Percentiles rank a stretch among this genome's conserved stretches.
These are phyloP conservation scores for Acidiella bohemica DNA, from an alignment of 495 filamentous ascomycete genomes.

Conservation along the genomic window DNA sequence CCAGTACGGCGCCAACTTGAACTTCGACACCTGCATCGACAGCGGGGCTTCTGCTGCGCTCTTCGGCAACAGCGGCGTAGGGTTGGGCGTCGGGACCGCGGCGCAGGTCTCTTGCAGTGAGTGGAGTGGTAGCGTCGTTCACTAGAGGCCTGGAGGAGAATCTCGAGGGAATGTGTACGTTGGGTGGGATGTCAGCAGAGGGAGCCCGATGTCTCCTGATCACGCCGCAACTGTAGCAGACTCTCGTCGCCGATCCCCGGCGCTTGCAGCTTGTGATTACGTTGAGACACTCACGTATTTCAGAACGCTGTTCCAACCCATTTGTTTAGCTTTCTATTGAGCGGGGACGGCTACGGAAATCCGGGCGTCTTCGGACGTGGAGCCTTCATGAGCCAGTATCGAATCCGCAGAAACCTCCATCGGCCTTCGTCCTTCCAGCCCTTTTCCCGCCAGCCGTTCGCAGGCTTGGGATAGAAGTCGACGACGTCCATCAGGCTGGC, in stretches of 20 bases:
- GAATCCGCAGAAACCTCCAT: slow-evolving; percentile 46
- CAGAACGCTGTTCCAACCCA: too few species aligned
- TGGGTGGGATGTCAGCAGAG: too few species aligned
- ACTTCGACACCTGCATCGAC: slow-evolving; percentile 32
- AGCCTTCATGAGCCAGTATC: slow-evolving; percentile 22
- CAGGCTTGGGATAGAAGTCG: slow-evolving; percentile 38
- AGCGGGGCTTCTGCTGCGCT: slow-evolving; percentile 25
- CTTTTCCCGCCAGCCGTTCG: slow-evolving; percentile 39
- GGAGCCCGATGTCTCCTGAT: too few species aligned
- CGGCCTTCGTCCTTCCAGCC: slow-evolving; percentile 36
- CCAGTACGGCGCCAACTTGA: slow-evolving; percentile 27
- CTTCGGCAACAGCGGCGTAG: slow-evolving; percentile 25
- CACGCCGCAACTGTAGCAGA: too few species aligned
- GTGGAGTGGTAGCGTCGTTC: slow-evolving; percentile 10
- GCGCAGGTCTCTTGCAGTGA: slow-evolving; percentile 20
- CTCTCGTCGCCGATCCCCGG: too few species aligned
- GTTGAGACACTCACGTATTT: too few species aligned
- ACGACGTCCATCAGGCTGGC: slow-evolving; percentile 32
- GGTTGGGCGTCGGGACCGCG: slow-evolving; percentile 23
- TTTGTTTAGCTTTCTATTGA: too few species aligned
- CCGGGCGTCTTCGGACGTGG: too few species aligned
- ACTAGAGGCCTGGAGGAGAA: too few species aligned
- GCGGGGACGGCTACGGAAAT: too few species aligned
- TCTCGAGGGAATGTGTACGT: too few species aligned
- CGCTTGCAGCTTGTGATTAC: too few species aligned